Conservation (phyloP, 2,329 filamentous ascomycete genomes). For the Ophiostoma sp. region DNA sequence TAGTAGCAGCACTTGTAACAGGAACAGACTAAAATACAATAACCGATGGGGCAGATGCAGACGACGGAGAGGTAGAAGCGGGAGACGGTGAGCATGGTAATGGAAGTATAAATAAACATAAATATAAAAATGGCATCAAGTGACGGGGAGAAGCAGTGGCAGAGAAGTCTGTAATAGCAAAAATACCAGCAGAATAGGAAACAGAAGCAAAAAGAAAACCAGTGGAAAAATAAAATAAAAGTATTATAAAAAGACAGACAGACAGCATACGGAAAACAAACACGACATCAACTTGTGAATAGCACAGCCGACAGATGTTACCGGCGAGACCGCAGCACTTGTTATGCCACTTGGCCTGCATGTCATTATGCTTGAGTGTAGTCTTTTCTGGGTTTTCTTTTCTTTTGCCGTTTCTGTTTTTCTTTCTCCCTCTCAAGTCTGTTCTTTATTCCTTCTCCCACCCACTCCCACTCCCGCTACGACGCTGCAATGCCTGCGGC, state of each 20-base stretch:
- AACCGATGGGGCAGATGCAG: neutral
- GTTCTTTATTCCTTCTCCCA: neutral
- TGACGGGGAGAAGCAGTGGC: too few species aligned
- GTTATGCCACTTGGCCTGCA: constrained; percentile 14
- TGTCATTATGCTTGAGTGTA: neutral
- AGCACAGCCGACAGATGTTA: neutral
- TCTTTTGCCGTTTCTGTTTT: neutral
- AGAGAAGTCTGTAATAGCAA: neutral
- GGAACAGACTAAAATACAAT: neutral
- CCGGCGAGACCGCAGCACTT: neutral
- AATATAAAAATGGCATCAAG: neutral
- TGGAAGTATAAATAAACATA: neutral
- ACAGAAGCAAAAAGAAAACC: neutral
- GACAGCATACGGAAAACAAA: neutral
- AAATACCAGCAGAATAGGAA: too few species aligned
- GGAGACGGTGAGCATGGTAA: neutral
- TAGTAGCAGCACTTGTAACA: neutral
- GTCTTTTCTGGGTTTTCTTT: neutral
- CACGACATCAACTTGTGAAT: neutral
- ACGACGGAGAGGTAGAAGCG: neutral
- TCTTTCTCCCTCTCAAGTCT: neutral
- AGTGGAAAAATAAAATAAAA: neutral
- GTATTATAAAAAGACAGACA: too few species aligned
- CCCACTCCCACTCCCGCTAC: neutral
- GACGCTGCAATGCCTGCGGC: neutral